Base-by-base conservation (phyloP, 2,329 filamentous ascomycete genomes). In the Amylocarpus encephaloides region DNA sequence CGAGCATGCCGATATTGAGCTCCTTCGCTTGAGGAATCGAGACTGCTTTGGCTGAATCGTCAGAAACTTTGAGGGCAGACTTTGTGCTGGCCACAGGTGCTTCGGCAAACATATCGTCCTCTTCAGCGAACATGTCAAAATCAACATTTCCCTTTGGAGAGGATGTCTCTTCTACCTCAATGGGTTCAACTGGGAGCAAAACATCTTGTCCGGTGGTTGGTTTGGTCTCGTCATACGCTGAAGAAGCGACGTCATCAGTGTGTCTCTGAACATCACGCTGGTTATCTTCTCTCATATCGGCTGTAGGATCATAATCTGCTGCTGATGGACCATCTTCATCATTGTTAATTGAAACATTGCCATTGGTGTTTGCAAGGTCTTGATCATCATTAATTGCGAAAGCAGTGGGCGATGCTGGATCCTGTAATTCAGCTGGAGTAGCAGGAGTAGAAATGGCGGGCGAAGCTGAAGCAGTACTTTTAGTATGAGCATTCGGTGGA, bases 111-210 rank as follows among this genome's bases (percentile, higher is more conserved):
- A 82, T 84, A 46, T 81, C 76, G 57, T 83, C 78, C 53, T 86
- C 86, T 52, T 92, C 86, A 41, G 91, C 89, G 70, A 95, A 95
- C 88, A 95, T 95, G 66, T 95, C 82, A 62, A 85, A 83, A 48
- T 84, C 88, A 49, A 88, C 86, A 56, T 73, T 74, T 15, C 69
- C 58, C 60, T 76, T 73, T 46, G 68, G 26, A 15, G 36, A 62
- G 32, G 68, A 58, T 39, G 65, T 61, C 40, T 71, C 62, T 62
- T 71, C 59, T 57, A 68, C 59, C 11, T 64, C 51, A 41, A 59
- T 55, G 16, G 58, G 40, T 13, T 67, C 59, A 45, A 67, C 60
- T 30, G 70, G 68, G 26, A 70, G 72, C 32, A 76, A 60, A 5
- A 78, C 66, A 46, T 77, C 70, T 54, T 79, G 76, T 51, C 78